phyloP scores from a whole-genome alignment of 2,329 filamentous ascomycete genomes.

The Emergomyces orientalis region DNA sequence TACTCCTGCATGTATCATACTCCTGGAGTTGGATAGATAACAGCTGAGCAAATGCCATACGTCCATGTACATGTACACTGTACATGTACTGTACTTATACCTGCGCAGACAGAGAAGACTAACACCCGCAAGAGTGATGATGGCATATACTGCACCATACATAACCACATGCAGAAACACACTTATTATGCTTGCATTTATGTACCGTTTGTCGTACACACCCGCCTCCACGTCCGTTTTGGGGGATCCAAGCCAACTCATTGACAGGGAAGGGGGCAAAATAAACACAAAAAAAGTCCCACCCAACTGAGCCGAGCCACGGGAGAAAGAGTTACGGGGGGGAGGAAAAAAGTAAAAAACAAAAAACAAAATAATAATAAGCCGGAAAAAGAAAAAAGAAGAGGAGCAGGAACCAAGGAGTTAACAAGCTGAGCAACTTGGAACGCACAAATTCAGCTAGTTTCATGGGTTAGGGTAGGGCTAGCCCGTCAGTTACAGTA shows the following conservation, averaged over 20 bases:
- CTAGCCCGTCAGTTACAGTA: background rate
- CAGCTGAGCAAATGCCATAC: conserved; percentile 5
- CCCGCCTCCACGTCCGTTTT: background rate
- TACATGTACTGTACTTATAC: background rate
- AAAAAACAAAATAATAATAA: background rate
- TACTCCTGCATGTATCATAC: conserved; percentile 1
- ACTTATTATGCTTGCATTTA: background rate
- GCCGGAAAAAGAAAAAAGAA: background rate
- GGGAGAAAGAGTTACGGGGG: background rate
- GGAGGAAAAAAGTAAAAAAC: background rate
- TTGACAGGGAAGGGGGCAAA: conserved; percentile 1
- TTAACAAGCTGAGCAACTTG: background rate
- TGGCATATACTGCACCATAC: background rate
- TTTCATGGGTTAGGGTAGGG: background rate
- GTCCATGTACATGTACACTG: background rate
- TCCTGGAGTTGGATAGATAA: background rate
- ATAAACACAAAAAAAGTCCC: background rate
- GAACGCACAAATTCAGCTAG: background rate
- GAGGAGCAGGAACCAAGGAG: background rate
- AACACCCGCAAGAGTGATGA: background rate
- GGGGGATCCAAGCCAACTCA: conserved; percentile 1
- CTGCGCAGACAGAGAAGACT: background rate
- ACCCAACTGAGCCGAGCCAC: conserved; percentile 3
- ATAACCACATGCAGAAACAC: conserved; percentile 4
- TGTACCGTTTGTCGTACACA: background rate